Evolutionary conservation across 1,284 basidiomycete genomes (phyloP), one percentile per base, ranked within the genome.

Genomic region (Melampsora occidentalis): DNA sequence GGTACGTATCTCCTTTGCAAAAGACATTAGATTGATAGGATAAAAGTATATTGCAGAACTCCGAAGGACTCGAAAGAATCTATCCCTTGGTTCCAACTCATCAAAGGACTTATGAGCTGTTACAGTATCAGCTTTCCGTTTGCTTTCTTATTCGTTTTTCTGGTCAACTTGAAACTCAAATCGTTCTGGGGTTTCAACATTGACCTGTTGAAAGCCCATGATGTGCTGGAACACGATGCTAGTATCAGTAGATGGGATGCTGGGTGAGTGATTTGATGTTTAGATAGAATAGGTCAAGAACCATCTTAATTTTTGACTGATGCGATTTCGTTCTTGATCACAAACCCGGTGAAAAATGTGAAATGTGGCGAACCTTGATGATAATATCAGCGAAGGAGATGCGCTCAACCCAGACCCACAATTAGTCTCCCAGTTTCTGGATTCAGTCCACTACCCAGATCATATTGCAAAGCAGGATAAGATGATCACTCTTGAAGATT

Each of bases 191-290:
- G 71, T 48, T 67, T 75, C 31, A 59, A 33, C 18, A 22, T 75
- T 57, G 61, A 67, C 18, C 33, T 53, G 28, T 42, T 75, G 5
- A 61, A 67, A 42, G 59, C 46, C 6, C 71, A 75, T 67, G 71
- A 64, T 28, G 35, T 75, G 20, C 28, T 75, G n/a, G 71, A 75
- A 53, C 71, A 75, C 39, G 71, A 75, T 68, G 71, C 71, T 6
- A 75, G 71, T 46, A 75, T 75, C 42, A 62, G n/a, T 39, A 39
- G 71, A 20, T 57, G 59, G 33, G 63, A 75, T 67, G 22, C 31
- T 25, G 22, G 42, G 71, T 75, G 48, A 49, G 53, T 28, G 18
- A 20, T 35, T 28, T 18, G 64, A 22, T 33, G 14, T 20, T 5
- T 3, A 16, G n/a, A n/a, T 39, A 20, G 6, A 5, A 42, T 49